Conservation (phyloP, 257 asterid genomes). For the Cordia subcordata region DNA sequence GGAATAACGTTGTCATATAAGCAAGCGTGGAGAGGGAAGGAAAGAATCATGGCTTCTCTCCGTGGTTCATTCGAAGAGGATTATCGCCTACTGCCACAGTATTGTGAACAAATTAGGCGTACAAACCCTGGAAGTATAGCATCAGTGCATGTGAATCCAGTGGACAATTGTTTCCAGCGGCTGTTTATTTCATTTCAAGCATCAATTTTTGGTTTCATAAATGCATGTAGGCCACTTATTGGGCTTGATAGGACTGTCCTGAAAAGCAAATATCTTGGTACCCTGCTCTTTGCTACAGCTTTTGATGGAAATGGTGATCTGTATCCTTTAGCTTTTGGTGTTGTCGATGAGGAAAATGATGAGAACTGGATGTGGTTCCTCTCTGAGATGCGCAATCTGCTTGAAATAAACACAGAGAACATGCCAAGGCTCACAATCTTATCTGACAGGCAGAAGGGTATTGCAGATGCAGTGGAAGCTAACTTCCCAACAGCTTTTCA, state of each 20-base stretch:
- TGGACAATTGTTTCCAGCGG: conserved; percentile 54
- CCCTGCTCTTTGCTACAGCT: conserved; percentile 59
- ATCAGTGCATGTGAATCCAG: conserved; percentile 42
- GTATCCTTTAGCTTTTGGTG: conserved; percentile 71
- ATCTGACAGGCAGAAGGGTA: conserved; percentile 54
- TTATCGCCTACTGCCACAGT: conserved; percentile 59
- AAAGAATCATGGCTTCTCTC: conserved; percentile 50
- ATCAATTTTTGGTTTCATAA: conserved; percentile 58
- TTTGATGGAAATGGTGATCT: conserved; percentile 68
- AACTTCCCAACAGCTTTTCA: conserved; percentile 77
- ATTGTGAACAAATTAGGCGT: conserved; percentile 51
- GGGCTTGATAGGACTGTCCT: conserved; percentile 52
- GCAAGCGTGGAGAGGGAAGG: conserved; percentile 82
- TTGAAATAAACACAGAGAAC: conserved; percentile 59
- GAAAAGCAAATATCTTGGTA: conserved; percentile 60
- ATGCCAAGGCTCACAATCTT: conserved; percentile 68
- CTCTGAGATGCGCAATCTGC: conserved; percentile 52
- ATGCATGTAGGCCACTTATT: conserved; percentile 58
- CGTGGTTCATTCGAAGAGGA: conserved; percentile 68
- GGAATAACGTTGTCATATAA: conserved; percentile 69
- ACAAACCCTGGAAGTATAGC: conserved; percentile 78
- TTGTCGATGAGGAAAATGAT: conserved; percentile 63
- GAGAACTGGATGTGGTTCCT: conserved; percentile 78
- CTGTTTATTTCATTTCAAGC: conserved; percentile 66
- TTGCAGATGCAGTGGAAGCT: conserved; percentile 50